Base-by-base conservation (phyloP, 2,329 filamentous ascomycete species). In the Fusarium dlaminii region DNA sequence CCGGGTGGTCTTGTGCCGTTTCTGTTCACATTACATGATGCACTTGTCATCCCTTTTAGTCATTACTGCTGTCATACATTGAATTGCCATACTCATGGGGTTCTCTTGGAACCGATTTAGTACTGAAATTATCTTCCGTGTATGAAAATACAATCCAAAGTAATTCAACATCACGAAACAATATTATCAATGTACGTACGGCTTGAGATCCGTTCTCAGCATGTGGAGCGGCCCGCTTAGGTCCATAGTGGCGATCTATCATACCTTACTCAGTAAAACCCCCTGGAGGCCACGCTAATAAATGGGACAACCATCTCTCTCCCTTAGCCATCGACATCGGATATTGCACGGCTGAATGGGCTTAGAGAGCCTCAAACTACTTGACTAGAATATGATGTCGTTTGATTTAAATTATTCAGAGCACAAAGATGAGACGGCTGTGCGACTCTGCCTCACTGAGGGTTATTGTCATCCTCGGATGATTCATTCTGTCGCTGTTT, bases 191-290 rank as follows among this genome's bases (percentile, higher is more conserved):
- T 59, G 65, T 66, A 42, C 70, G 65, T 66, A 42, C 70, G 49
- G 60, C 46, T 68, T 36, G 42, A 61, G 57, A 73, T 74, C 39
- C 55, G 11, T 58, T 58, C 68, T 74, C 61, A 51, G 59, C 54
- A 70, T 75, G 68, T 70, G 73, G 73, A 59, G 72, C 55, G 65
- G 72, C 68, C 68, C 65, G 68, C 72, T 73, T 61, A 58, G 68
- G 36, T 43, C 63, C 68, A 66, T 60, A 66, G 55, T 63, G 60
- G 68, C 72, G 68, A n/a, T 49, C 60, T 51, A 34, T n/a, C 39
- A 40, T n/a, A 13, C 29, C 34, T 65, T 32, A 55, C 56, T 51
- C 63, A 60, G 49, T 58, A 55, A 63, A 58, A 22, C 37, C 66
- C 62, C 57, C 67, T 69, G 43, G 29, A 63, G 29, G 40, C n/a